Conservation (phyloP, 2,329 filamentous ascomycete species). For the Curvularia hawaiiensis region DNA sequence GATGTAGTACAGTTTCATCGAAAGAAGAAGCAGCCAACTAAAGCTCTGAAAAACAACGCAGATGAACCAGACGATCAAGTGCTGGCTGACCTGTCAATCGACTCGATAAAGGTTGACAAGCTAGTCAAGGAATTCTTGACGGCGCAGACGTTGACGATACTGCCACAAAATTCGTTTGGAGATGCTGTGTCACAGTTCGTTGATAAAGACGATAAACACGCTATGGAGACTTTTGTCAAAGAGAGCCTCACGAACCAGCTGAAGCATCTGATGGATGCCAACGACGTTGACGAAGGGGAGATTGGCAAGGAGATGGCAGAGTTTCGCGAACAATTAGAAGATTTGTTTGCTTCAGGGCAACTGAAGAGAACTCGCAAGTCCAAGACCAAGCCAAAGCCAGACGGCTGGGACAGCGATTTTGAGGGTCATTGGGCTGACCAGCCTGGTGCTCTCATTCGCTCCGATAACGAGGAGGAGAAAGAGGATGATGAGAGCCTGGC, state of each 20-base stretch:
- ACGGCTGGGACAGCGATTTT: slow-evolving; percentile 85
- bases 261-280: slow-evolving; percentile 54
- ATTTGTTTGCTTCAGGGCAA: slow-evolving; percentile 69
- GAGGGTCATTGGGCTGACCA: slow-evolving; percentile 87
- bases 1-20: slow-evolving; percentile 93
- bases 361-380: slow-evolving; percentile 60
- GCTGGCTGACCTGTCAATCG: slow-evolving; percentile 65
- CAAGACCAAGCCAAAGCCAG: slow-evolving; percentile 75
- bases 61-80: slow-evolving; percentile 69
- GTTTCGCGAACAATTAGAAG: slow-evolving; percentile 72
- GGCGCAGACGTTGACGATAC: slow-evolving; percentile 86
- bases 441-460: slow-evolving; percentile 66
- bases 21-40: slow-evolving; percentile 70
- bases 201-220: slow-evolving; percentile 92
- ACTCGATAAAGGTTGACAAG: slow-evolving; percentile 84
- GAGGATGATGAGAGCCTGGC: slow-evolving; percentile 44
- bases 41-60: slow-evolving; percentile 55
- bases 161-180: slow-evolving; percentile 90
- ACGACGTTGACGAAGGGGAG: slow-evolving; percentile 71
- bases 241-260: slow-evolving; percentile 52
- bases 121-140: slow-evolving; percentile 86
- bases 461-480: slow-evolving; percentile 56
- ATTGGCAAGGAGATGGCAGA: slow-evolving; percentile 75
- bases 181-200: slow-evolving; percentile 94
- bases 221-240: slow-evolving; percentile 65